Evolutionary conservation across 1,284 basidiomycete species (phyloP).

Genomic region (Coniferiporia weirii): DNA sequence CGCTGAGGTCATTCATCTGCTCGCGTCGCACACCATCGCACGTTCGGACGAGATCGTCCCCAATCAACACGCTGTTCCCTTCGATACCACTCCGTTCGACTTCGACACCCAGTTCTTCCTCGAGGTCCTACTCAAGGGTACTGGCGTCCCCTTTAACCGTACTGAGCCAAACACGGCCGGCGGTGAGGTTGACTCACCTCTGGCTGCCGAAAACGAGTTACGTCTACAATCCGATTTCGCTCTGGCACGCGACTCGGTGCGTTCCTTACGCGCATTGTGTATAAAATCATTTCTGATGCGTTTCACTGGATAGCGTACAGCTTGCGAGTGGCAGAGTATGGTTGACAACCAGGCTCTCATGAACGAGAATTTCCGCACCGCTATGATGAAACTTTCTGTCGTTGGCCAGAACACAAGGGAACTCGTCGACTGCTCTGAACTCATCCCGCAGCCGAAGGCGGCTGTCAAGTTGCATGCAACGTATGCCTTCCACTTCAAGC

Average conservation of each 20-base stretch:
- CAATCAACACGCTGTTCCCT: slow-evolving; percentile 16
- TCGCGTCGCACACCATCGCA: slow-evolving; percentile 20
- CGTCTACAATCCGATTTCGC: slow-evolving; percentile 23
- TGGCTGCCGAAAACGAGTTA: slow-evolving; percentile 17
- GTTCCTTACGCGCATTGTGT: slow-evolving; percentile 1
- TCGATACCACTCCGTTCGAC: slow-evolving; percentile 21
- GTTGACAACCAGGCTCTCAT: slow-evolving; percentile 22
- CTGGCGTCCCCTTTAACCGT: slow-evolving; percentile 15
- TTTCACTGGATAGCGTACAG: slow-evolving; percentile 3
- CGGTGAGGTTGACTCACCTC: slow-evolving; percentile 15
- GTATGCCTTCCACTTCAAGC: not conserved
- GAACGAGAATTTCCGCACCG: slow-evolving; percentile 27
- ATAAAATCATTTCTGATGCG: not conserved
- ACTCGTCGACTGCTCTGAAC: slow-evolving; percentile 19
- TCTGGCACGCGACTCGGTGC: slow-evolving; percentile 19
- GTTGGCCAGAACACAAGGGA: slow-evolving; percentile 26
- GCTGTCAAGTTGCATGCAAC: slow-evolving; percentile 1
- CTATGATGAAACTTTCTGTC: slow-evolving; percentile 29
- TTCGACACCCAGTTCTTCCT: slow-evolving; percentile 23
- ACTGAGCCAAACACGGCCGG: slow-evolving; percentile 7
- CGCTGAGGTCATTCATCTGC: slow-evolving; percentile 28
- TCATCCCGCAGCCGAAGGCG: slow-evolving; percentile 3
- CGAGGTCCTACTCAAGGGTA: slow-evolving; percentile 19
- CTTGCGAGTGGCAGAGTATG: slow-evolving; percentile 23
- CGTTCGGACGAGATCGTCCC: slow-evolving; percentile 19